These are phyloP conservation scores for Termitomyces sp. DNA, from an alignment of 768 basidiomycete genomes.

Conservation along the genomic window DNA sequence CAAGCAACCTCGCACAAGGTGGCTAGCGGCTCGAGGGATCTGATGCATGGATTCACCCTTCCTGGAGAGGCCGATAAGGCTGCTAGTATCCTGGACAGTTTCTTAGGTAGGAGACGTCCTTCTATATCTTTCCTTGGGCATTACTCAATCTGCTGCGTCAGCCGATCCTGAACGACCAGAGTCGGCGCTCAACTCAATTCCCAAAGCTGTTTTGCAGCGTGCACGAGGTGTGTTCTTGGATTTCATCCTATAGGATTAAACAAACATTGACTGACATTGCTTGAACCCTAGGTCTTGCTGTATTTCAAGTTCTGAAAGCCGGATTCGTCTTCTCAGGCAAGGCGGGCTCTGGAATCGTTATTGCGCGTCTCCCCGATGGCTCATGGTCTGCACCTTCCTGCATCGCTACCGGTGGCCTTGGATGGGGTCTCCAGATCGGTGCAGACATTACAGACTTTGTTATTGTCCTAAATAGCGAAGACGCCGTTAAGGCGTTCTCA, in stretches of 20 bases:
- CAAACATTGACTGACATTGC: too few relatives aligned
- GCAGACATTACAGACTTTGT: conserved; percentile 96
- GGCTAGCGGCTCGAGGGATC: conserved; percentile 69
- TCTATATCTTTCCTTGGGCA: background rate
- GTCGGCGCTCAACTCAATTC: conserved; percentile 90
- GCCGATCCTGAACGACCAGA: conserved; percentile 85
- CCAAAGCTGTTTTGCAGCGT: conserved; percentile 84
- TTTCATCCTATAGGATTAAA: background rate
- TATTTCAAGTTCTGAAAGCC: conserved; percentile 91
- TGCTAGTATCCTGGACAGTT: conserved; percentile 83
- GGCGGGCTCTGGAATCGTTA: conserved; percentile 89
- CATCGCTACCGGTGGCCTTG: conserved; percentile 92
- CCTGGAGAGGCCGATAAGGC: conserved; percentile 95
- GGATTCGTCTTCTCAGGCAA: conserved; percentile 96
- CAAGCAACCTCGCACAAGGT: conserved; percentile 63
- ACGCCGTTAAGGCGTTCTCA: conserved; percentile 93
- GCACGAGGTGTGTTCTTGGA: conserved; percentile 65
- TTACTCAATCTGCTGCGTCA: conserved; percentile 22
- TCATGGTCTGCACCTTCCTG: conserved; percentile 97
- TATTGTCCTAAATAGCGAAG: conserved; percentile 93
- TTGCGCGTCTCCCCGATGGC: conserved; percentile 89
- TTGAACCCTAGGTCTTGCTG: conserved; percentile 64
- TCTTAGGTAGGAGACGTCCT: conserved; percentile 59
- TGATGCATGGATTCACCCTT: conserved; percentile 81
- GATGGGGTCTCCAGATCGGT: conserved; percentile 94